These are phyloP conservation scores for Mycena belliarum DNA, from an alignment of 768 basidiomycete species.

Conservation along the genomic window DNA sequence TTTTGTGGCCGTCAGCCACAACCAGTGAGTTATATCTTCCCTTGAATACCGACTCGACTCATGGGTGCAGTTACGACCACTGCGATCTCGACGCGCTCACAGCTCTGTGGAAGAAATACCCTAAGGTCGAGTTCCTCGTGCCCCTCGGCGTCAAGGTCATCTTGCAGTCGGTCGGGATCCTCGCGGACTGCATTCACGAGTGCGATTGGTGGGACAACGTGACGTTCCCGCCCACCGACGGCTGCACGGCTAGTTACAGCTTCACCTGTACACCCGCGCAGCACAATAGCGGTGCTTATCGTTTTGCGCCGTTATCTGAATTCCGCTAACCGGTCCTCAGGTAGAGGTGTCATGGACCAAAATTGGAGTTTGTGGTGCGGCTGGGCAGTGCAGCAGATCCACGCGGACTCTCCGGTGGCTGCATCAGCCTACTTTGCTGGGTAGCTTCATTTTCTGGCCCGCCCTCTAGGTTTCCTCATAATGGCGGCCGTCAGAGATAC, in stretches of 20 bases:
- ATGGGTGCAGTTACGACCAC: conserved; percentile 39
- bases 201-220: conserved; percentile 44
- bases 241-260: conserved; percentile 2
- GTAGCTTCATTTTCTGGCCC: background rate
- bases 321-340: conserved; percentile 21
- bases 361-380: conserved; percentile 39
- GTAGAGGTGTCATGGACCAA: conserved; percentile 35
- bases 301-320: background rate
- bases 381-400: conserved; percentile 38
- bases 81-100: conserved; percentile 37
- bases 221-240: conserved; percentile 16
- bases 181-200: conserved; percentile 32
- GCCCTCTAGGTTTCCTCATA: conserved; percentile 17
- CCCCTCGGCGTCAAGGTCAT: conserved; percentile 34
- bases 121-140: conserved; percentile 35
- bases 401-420: background rate
- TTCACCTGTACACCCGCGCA: conserved; percentile 44
- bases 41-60: background rate
- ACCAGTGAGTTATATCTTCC: conserved; percentile 36
- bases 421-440: conserved; percentile 15
- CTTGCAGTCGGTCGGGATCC: conserved; percentile 30
- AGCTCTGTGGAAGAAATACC: conserved; percentile 21
- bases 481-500: conserved; percentile 36
- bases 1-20: conserved; percentile 42
- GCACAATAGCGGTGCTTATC: conserved; percentile 37